Evolutionary conservation across 768 basidiomycete species (phyloP).

Genomic region (Kwoniella botswanensis): DNA sequence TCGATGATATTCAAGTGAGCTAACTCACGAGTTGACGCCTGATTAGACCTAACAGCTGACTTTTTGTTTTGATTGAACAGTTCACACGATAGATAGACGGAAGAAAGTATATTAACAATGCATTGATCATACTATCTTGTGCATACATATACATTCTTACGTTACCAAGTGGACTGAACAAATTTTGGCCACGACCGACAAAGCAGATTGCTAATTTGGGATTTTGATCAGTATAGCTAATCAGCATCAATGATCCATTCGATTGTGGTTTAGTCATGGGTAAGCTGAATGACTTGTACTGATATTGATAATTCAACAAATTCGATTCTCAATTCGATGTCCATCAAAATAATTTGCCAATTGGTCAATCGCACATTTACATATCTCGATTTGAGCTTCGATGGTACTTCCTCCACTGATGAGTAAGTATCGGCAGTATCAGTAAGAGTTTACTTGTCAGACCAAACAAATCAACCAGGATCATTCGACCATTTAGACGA

Average conservation of each 20-base stretch:
- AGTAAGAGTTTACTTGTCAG: not conserved
- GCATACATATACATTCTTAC: not conserved
- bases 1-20: conserved; percentile 68
- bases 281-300: too few species aligned
- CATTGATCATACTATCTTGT: not conserved
- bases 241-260: not conserved
- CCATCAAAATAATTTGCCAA: conserved; percentile 36
- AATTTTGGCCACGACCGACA: too few species aligned
- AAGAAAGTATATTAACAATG: conserved; percentile 11
- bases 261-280: too few species aligned
- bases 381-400: conserved; percentile 39
- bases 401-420: conserved; percentile 42
- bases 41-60: conserved; percentile 5
- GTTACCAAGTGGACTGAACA: not conserved
- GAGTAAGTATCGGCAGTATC: not conserved
- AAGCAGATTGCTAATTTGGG: too few species aligned
- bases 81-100: conserved; percentile 36
- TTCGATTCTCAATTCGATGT: conserved; percentile 30
- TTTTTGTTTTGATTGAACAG: conserved; percentile 5
- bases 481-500: too few species aligned
- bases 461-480: too few species aligned
- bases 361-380: conserved; percentile 40
- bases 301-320: conserved; percentile 22
- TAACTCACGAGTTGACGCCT: not conserved
- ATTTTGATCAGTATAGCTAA: too few species aligned